These are phyloP conservation scores for Didymella segeticola DNA, from an alignment of 2,329 filamentous ascomycete species.

Conservation along the genomic window DNA sequence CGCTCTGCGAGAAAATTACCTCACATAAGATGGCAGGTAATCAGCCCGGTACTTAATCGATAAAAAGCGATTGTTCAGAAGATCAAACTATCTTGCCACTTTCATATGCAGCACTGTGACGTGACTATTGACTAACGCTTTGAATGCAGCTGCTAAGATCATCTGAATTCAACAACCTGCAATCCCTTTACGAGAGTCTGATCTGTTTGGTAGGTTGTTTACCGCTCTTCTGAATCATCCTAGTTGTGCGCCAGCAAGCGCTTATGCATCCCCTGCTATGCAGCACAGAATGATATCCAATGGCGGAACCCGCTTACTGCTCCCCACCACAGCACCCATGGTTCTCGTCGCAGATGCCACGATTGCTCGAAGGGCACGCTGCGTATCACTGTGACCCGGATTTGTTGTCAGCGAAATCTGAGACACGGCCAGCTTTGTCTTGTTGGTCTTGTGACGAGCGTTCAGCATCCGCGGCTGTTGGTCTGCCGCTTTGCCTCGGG, in stretches of 20 bases:
- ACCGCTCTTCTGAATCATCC: no score
- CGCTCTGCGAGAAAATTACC: constrained; percentile 39
- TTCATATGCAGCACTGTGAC: not conserved
- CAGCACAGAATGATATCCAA: constrained; percentile 36
- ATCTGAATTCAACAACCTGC: constrained; percentile 8
- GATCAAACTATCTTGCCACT: not conserved
- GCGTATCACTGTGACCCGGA: constrained; percentile 31
- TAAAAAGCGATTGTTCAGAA: constrained; percentile 41
- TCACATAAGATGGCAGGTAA: constrained; percentile 38
- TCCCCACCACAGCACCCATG: constrained; percentile 23
- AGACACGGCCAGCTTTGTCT: constrained; percentile 11
- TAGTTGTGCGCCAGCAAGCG: constrained; percentile 38
- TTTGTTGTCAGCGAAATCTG: constrained; percentile 11
- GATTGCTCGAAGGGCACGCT: constrained; percentile 15
- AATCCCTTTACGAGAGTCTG: constrained; percentile 26
- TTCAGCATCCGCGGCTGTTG: constrained; percentile 28
- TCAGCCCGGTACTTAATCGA: constrained; percentile 44
- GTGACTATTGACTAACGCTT: not conserved
- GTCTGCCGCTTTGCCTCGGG: constrained; percentile 31
- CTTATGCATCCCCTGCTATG: constrained; percentile 47
- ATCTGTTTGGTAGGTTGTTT: constrained; percentile 38
- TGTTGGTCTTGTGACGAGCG: constrained; percentile 16
- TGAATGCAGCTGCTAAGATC: constrained; percentile 1
- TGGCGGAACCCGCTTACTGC: constrained; percentile 29
- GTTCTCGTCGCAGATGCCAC: constrained; percentile 9